These are phyloP conservation scores for Pinus albicaulis DNA, from an alignment of 75 land plant species.

Conservation along the genomic window DNA sequence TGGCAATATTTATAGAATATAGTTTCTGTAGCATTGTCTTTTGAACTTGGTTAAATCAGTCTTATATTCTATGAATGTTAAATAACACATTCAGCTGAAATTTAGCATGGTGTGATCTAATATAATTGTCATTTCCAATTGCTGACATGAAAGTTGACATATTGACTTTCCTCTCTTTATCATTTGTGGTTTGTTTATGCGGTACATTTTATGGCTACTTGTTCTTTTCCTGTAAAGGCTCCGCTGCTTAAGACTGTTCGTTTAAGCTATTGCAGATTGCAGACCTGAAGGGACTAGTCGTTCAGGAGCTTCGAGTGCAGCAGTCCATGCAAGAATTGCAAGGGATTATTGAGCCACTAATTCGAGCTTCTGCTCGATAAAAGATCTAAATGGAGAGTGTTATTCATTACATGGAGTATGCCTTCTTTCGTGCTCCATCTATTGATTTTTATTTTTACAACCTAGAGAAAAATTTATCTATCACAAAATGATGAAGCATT, in stretches of 20 bases:
- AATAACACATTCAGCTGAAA: neutral
- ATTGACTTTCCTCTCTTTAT: too few relatives aligned
- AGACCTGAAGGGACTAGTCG: constrained; percentile 55
- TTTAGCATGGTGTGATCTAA: neutral
- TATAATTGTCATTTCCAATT: neutral
- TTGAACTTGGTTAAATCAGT: neutral
- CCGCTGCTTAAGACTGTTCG: neutral
- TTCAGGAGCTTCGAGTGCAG: constrained; percentile 63
- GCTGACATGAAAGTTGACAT: neutral
- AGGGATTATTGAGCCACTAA: constrained; percentile 61
- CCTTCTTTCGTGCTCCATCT: too few relatives aligned
- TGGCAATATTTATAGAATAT: too few relatives aligned
- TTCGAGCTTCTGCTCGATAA: constrained; percentile 26
- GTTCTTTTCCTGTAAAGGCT: neutral
- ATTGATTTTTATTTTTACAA: too few relatives aligned
- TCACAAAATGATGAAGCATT: too few relatives aligned
- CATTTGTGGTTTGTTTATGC: neutral
- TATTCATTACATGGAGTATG: too few relatives aligned
- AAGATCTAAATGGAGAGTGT: neutral
- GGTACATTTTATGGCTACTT: neutral
- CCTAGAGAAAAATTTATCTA: too few relatives aligned
- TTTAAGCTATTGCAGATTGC: constrained; percentile 30
- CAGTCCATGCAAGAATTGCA: constrained; percentile 74
- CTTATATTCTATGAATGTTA: neutral
- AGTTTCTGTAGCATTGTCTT: too few relatives aligned